Base-by-base conservation (phyloP, 176 grass and related monocot species). In the Carex littledalei region DNA sequence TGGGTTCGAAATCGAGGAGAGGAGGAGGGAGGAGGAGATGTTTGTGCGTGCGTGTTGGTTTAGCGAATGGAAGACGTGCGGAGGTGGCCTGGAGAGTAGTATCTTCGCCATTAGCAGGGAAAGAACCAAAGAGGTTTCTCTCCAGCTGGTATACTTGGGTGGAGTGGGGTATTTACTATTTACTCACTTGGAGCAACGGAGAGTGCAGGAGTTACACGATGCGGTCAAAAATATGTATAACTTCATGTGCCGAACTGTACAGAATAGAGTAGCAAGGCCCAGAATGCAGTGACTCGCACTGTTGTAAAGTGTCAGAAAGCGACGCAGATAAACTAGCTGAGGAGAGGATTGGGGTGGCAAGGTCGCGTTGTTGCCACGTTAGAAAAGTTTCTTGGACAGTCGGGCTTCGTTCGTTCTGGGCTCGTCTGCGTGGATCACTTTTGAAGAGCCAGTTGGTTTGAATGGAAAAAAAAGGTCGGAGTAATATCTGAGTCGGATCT, bases 351-450 rank as follows among this genome's bases (percentile, higher is more conserved):
- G 78, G 78, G 85, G 56, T 77, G 87, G 71, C 49, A 79, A 82
- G 89, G 91, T 76, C 80, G 67, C 78, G 65, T 87, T 79, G 39
- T 18, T 69, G 91, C 94, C 93, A 93, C 90, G 92, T 90, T 86
- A 86, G 72, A 57, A 63, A 71, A 39, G 17, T 41, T 80, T 80
- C 5, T 39, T 21, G 16, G 24, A 58, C 9, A 20, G 20, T 63
- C 17, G 18, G 55, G 7, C 37, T 81, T 80, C 24, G 31, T 60
- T 81, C 58, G 13, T 43, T 81, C 26, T 21, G 31, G 57, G 32
- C 32, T 81, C 15, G 78, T 59, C 17, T 34, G 13, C 15, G 56
- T 53, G 13, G 11, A 76, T 75, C 66, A 50, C 9, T 50, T 12
- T 50, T 50, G 47, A 12, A 50, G 47, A 50, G 47, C 9, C 47